Percentiles rank a stretch among this genome's conserved stretches.
phyloP scores from a whole-genome alignment of 345 rosid species.

The Aethionema arabicum region DNA sequence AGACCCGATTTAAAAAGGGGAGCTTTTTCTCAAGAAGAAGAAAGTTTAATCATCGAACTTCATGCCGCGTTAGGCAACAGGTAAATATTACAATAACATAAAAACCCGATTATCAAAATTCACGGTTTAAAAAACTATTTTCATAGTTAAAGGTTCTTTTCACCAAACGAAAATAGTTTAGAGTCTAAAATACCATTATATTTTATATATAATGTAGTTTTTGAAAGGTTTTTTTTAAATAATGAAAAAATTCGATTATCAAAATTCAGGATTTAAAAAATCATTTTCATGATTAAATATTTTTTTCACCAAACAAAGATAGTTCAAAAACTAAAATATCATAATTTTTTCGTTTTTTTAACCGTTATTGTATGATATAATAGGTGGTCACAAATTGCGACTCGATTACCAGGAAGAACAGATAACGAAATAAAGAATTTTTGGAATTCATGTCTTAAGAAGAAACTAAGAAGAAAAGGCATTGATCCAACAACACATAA shows the following conservation, averaged over 20 bases:
- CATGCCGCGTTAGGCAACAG: constrained; percentile 67
- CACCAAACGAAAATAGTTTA: too few relatives aligned
- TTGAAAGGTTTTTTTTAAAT: too few relatives aligned
- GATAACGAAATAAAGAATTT: constrained; percentile 67
- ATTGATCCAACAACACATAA: constrained; percentile 40
- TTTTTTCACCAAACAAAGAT: too few relatives aligned
- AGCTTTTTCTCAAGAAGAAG: constrained; percentile 64
- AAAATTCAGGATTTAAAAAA: too few relatives aligned
- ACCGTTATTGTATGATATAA: constrained; percentile 1
- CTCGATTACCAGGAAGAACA: constrained; percentile 59
- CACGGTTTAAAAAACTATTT: too few relatives aligned
- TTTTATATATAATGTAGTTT: too few relatives aligned
- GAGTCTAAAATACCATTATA: too few relatives aligned
- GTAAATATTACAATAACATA: constrained; percentile 10
- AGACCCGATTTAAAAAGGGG: constrained; percentile 91
- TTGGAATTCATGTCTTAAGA: constrained; percentile 71
- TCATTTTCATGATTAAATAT: too few relatives aligned
- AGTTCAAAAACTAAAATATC: too few relatives aligned
- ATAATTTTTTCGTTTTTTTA: background rate
- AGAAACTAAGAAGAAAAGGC: constrained; percentile 55
- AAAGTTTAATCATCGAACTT: constrained; percentile 55
- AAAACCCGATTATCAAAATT: too few relatives aligned
- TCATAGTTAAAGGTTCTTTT: too few relatives aligned
- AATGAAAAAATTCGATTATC: too few relatives aligned
- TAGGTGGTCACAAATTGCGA: constrained; percentile 75